Evolutionary conservation across 2,329 filamentous ascomycete genomes (phyloP), one percentile per base, ranked within the genome.

Genomic region (Akanthomyces lecanii): DNA sequence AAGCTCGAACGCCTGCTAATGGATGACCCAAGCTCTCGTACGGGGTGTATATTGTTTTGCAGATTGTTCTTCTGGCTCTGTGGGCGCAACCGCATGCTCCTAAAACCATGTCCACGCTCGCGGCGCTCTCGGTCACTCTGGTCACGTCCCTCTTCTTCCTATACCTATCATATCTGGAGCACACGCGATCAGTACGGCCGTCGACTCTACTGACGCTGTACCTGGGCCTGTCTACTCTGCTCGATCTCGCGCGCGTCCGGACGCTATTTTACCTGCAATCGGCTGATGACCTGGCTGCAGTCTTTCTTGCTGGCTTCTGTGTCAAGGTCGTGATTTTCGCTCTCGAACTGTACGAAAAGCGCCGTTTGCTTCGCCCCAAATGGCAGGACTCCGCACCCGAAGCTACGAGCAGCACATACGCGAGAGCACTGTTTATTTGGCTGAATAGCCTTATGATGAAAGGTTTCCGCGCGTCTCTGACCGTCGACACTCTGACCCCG

Each of bases 361-460:
- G 70, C 2, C 60, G 66, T 36, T 58, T 71, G 55, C 51, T 71
- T 14, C 56, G 54, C 3, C 25, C 53, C 3, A 66, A 65, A 47
- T 67, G 69, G 63, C 63, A 66, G 23, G 55, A 69, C 45, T 61
- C 66, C 42, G 61, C 71, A 11, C 65, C 70, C 0, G 76, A 77
- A 63, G 69, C 68, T 14, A 75, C 71, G 0, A 70, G 70, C 50
- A 69, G 73, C 28, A 62, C 72, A 21, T 67, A 73, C 28, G 73
- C 68, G 63, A 65, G 71, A 28, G 69, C 68, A 5, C 55, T 75
- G 0, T 75, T 75, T 56, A 66, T 70, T 66, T 76, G 74, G 74
- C 48, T 76, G 14, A 73, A 74, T 51, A 36, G 61, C 10, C 48
- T 75, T 1, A 69, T 76, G 55, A 47, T 65, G 6, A 64, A 63